Base-by-base conservation (phyloP, 306 rosid genomes). In the Arachis stenosperma region DNA sequence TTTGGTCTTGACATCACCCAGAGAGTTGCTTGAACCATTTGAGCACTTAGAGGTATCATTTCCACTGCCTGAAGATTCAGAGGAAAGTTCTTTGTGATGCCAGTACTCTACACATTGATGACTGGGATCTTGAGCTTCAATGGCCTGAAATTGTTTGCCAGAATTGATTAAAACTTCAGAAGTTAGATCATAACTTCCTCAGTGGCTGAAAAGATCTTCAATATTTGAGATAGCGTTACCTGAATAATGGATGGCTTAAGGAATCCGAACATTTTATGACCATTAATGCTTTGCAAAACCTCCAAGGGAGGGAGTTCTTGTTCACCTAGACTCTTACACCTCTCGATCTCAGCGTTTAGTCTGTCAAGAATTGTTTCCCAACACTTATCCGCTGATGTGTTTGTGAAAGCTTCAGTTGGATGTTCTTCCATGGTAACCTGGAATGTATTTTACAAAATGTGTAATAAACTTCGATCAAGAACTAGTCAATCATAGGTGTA, bases 261-360 rank as follows among this genome's bases (percentile, higher is more conserved):
- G 81, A 93, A 90, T 54, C 98, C 97, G 77, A 93, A 90, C 98
- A 93, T 90, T 80, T 74, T 42, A 71, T 86, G 88, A 60, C 98
- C 97, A 8, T 84, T 72, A 66, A 88, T 66, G 81, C 22, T 70
- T 78, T 83, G 73, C 64, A 63, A 56, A 75, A 77, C 74, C 53
- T 86, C 86, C 73, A 69, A 59, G 67, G 82, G 69, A 46, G 84
- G 79, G 13, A 74, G 77, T 64, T 73, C 77, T 47, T 0, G 64
- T 77, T 79, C 83, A 14, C 81, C 87, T 43, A 78, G 75, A 76
- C 52, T 71, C 63, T 42, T 78, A 54, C 61, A 80, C 77, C 75
- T 71, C 60, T 61, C 22, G 46, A 84, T 82, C 82, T 86, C 96
- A 65, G 27, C 48, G 57, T 72, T 82, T 83, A 93, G 57, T 78